These are phyloP conservation scores for Kockiozyma suomiensis DNA, from an alignment of 805 yeast species.

Conservation along the genomic window DNA sequence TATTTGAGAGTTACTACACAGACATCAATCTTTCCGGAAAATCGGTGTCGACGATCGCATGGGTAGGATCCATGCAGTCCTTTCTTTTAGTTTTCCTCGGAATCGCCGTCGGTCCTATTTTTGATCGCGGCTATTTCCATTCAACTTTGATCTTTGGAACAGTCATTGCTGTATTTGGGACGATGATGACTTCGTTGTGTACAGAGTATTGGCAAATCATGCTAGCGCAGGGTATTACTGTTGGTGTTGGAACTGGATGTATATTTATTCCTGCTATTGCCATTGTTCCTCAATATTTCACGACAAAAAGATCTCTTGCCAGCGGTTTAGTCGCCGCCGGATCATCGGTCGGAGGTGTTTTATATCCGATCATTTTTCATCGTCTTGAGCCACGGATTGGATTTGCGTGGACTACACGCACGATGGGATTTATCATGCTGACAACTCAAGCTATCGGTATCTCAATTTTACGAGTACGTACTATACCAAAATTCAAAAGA, in stretches of 20 bases:
- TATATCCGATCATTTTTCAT: constrained; percentile 53
- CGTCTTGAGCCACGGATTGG: constrained; percentile 50
- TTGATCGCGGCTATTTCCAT: constrained; percentile 40
- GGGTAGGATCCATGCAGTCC: constrained; percentile 43
- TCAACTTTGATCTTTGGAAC: constrained; percentile 34
- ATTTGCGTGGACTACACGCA: constrained; percentile 56
- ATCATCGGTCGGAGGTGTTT: constrained; percentile 55
- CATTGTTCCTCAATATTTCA: constrained; percentile 51
- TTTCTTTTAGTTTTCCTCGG: constrained; percentile 37
- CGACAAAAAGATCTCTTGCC: constrained; percentile 46
- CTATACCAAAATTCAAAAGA: constrained; percentile 24
- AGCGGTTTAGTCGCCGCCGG: constrained; percentile 54
- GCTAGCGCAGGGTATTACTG: constrained; percentile 55
- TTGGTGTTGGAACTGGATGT: constrained; percentile 51
- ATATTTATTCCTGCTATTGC: constrained; percentile 52
- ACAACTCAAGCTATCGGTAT: constrained; percentile 37
- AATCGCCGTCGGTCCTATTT: constrained; percentile 39
- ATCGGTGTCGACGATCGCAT: constrained; percentile 39
- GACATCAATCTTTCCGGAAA: constrained; percentile 28
- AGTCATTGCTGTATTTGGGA: constrained; percentile 35
- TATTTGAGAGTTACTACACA: constrained; percentile 39
- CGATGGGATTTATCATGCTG: constrained; percentile 50
- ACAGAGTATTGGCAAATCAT: constrained; percentile 54
- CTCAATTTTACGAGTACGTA: constrained; percentile 37
- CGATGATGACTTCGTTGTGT: constrained; percentile 45